Percentiles rank a stretch among this genome's conserved stretches.
These are phyloP conservation scores for Ogataea corticis DNA, from an alignment of 805 yeast species.

Conservation along the genomic window DNA sequence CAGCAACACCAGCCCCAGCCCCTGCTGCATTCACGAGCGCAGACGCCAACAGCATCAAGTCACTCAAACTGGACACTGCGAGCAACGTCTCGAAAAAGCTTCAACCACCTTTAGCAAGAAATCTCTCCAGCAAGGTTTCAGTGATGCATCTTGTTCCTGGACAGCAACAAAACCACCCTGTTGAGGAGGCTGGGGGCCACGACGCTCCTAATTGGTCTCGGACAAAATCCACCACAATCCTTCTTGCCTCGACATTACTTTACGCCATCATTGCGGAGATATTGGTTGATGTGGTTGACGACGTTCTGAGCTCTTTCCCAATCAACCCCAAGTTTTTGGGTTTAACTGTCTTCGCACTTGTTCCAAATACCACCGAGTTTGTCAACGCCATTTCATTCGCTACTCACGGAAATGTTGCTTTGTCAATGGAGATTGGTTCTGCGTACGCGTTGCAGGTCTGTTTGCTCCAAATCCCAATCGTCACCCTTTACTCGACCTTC, in stretches of 20 bases:
- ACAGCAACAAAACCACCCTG: slow-evolving; percentile 6
- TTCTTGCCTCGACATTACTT: slow-evolving; percentile 78
- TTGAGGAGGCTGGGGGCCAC: slow-evolving; percentile 61
- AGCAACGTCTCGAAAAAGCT: slow-evolving; percentile 11
- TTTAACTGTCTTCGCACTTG: slow-evolving; percentile 89
- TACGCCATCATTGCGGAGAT: slow-evolving; percentile 96
- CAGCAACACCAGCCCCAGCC: slow-evolving; percentile 1
- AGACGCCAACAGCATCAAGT: slow-evolving; percentile 29
- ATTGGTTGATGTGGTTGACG: slow-evolving; percentile 88
- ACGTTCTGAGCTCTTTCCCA: slow-evolving; percentile 75
- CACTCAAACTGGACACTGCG: slow-evolving; percentile 22
- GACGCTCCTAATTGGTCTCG: slow-evolving; percentile 98
- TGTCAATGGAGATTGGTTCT: slow-evolving; percentile 96
- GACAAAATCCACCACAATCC: slow-evolving; percentile 75
- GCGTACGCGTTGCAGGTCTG: slow-evolving; percentile 97
- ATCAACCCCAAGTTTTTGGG: slow-evolving; percentile 90
- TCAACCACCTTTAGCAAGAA: background rate
- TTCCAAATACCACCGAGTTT: slow-evolving; percentile 96
- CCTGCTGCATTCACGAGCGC: background rate
- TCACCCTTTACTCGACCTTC: slow-evolving; percentile 74
- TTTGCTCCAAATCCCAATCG: slow-evolving; percentile 86
- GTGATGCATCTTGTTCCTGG: slow-evolving; percentile 2
- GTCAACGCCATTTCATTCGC: slow-evolving; percentile 97
- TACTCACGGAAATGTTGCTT: slow-evolving; percentile 90
- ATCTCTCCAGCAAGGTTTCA: background rate